These are phyloP conservation scores for Wickerhamomyces strasburgensis DNA, from an alignment of 805 yeast genomes.

Conservation along the genomic window DNA sequence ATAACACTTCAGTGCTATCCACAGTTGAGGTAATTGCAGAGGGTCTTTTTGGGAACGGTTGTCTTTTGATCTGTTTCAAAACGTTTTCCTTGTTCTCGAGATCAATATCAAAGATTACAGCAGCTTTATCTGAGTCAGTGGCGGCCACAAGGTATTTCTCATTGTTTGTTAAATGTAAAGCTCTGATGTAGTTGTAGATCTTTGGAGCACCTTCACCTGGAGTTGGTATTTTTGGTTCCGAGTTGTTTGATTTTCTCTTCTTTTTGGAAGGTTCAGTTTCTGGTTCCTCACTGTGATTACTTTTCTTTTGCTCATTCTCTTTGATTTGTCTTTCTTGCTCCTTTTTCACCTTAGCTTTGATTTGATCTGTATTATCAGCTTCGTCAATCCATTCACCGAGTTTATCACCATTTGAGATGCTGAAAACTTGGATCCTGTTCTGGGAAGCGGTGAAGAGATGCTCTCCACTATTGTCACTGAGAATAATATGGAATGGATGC, in stretches of 20 bases:
- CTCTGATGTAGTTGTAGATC: constrained; percentile 62
- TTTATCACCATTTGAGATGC: constrained; percentile 32
- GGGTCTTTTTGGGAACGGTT: constrained; percentile 89
- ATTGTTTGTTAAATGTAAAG: constrained; percentile 47
- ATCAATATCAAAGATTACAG: constrained; percentile 49
- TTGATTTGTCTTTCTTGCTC: constrained; percentile 29
- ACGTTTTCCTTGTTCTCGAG: constrained; percentile 27
- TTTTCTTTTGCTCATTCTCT: constrained; percentile 30
- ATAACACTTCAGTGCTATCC: constrained; percentile 51
- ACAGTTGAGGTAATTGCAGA: constrained; percentile 70
- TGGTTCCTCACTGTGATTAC: constrained; percentile 23
- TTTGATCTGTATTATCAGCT: constrained; percentile 40
- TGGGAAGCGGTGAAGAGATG: constrained; percentile 53
- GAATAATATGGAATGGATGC: constrained; percentile 65
- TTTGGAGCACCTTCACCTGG: constrained; percentile 71
- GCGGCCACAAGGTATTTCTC: constrained; percentile 58
- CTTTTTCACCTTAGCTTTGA: constrained; percentile 44
- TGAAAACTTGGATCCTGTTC: constrained; percentile 53
- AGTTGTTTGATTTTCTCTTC: constrained; percentile 31
- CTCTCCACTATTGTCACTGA: constrained; percentile 39
- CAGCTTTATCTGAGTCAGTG: constrained; percentile 82
- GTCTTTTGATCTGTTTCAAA: constrained; percentile 56
- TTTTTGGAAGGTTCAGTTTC: constrained; percentile 25
- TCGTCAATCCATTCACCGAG: constrained; percentile 64
- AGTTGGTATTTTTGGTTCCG: constrained; percentile 49